Base-by-base conservation (phyloP, 1,139 yeast species). In the Pichia sp. region DNA sequence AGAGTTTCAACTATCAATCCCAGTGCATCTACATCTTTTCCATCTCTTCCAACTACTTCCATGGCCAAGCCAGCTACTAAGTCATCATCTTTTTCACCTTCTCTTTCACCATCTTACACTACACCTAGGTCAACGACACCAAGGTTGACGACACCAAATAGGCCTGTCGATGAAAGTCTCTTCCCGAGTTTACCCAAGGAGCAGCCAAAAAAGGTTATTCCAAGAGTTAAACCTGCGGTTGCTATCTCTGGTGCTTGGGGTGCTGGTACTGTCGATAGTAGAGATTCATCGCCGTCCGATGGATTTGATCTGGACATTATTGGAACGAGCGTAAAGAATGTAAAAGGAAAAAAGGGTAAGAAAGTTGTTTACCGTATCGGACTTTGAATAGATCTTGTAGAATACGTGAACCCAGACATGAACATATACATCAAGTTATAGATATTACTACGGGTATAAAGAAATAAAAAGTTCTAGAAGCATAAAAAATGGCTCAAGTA, bases 171-270 rank as follows among this genome's bases (percentile, higher is more conserved):
- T 32, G 32, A 38, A 3, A 1, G 7, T 2, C 23, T 56, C 13
- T 66, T 64, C 50, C 79, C 80, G 1, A 69, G 74, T 53, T 80
- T 85, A 64, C 89, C 90, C 1, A 77, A 78, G 2, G 70, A 82
- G 51, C 72, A 79, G 15, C 72, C 66, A 52, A 63, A 63, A 45
- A 72, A 73, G 57, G 54, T 58, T 0, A 67, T 68, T 55, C 72
- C 73, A 4, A 70, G 75, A 43, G 76, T 74, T 7, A 71, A 71
- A 41, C 74, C 75, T 10, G 62, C 71, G 4, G 63, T 63, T 26
- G 54, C 50, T 10, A 62, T 69, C 4, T 53, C 64, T 36, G 73
- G 73, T 5, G 64, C 62, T 3, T 73, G 77, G 77, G 71, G 67
- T 26, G 7, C 47, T 2, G 40, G 40, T 36, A 29, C 47, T 34